Evolutionary conservation across 148 eudicot species (phyloP).

Genomic region (Talinum fruticosum): DNA sequence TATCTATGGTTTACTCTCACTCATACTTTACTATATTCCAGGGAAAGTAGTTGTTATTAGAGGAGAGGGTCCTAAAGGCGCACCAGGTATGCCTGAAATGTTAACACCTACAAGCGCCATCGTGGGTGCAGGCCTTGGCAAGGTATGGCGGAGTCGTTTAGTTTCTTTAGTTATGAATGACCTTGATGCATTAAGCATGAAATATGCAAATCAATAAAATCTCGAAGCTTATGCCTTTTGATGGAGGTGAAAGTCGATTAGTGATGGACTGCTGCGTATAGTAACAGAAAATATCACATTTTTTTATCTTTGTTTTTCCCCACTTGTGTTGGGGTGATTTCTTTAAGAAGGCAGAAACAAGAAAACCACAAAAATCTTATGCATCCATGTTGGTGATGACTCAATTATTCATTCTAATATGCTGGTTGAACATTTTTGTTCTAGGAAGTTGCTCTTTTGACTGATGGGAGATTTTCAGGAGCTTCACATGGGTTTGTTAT

Average conservation of each 20-base stretch:
- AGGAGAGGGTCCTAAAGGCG: constrained; percentile 90
- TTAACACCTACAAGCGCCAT: constrained; percentile 86
- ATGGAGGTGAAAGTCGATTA: not conserved
- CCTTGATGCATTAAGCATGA: not conserved
- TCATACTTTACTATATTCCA: constrained; percentile 14
- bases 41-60: constrained; percentile 77
- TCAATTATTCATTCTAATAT: not conserved
- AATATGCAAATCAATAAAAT: not conserved
- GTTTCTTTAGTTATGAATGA: not conserved
- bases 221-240: not conserved
- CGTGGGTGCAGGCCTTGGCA: constrained; percentile 92
- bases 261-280: too few relatives aligned
- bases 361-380: not conserved
- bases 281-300: not conserved
- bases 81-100: constrained; percentile 94
- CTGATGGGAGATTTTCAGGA: constrained; percentile 85
- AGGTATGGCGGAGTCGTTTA: constrained; percentile 29
- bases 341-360: not conserved
- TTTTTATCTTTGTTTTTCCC: not conserved
- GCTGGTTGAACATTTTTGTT: not conserved
- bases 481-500: constrained; percentile 87
- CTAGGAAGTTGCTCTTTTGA: constrained; percentile 69
- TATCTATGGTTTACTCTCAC: not conserved
- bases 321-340: too few relatives aligned
- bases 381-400: not conserved